phyloP scores from a whole-genome alignment of 164 flowering plant species.

The Echeveria elegans region DNA sequence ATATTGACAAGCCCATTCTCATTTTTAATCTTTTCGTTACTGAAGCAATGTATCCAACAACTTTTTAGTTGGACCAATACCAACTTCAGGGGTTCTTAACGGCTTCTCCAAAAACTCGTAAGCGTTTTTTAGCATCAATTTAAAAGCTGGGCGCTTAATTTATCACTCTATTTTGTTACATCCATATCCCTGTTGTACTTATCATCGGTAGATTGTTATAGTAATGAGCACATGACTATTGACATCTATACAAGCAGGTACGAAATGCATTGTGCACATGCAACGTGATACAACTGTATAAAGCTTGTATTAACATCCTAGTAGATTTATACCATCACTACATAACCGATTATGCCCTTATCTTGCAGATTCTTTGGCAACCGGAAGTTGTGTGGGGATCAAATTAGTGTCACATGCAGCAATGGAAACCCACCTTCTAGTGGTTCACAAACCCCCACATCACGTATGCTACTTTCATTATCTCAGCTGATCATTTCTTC shows the following conservation, averaged over 20 bases:
- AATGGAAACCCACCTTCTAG: constrained; percentile 1
- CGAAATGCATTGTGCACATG: not conserved
- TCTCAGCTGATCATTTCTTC: not conserved
- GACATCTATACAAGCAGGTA: not conserved
- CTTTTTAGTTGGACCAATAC: constrained; percentile 74
- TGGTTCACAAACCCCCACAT: not conserved
- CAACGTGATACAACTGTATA: not conserved
- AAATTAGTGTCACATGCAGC: not conserved
- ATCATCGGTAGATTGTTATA: not conserved
- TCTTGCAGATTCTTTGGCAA: constrained; percentile 3
- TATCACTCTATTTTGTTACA: not conserved
- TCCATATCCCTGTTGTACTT: not conserved
- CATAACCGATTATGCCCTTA: not conserved
- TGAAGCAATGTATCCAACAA: constrained; percentile 84
- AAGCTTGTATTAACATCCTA: not conserved
- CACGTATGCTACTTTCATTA: not conserved
- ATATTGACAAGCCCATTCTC: not conserved
- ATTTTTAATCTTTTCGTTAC: constrained; percentile 7
- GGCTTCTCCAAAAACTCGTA: constrained; percentile 67
- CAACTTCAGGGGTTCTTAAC: constrained; percentile 57
- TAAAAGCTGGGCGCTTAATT: not conserved
- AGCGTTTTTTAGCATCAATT: constrained; percentile 22
- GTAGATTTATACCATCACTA: not conserved
- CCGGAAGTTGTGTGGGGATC: constrained; percentile 1
- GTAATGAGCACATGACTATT: not conserved